Base-by-base conservation (phyloP, 2,329 filamentous ascomycete genomes). In the Microcyclosporella mali region DNA sequence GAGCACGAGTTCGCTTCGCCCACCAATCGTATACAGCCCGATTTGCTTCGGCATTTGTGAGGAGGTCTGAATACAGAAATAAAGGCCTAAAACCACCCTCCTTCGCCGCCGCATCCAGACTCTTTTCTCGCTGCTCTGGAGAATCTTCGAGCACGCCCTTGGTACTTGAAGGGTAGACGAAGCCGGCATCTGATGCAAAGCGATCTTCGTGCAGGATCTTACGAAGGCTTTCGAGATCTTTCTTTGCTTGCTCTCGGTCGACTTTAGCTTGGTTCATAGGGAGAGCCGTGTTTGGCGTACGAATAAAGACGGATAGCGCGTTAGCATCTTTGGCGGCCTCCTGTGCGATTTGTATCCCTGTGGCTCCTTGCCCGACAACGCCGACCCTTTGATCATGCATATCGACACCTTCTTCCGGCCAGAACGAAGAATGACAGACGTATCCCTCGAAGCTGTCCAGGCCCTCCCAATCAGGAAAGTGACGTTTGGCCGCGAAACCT, bases 201-300 rank as follows among this genome's bases (percentile, higher is more conserved):
- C 35, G 11, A 9, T 37, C 35, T 4, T 2, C 16, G 12, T 37
- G 35, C 7, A 37, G n/a, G 10, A 11, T 16, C 12, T 37, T 19
- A 16, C 19, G 18, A 15, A 37, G 10, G 10, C 18, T 37, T 17
- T 37, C 15, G 35, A 27, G 67, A 66, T 62, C 7, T 59, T 53
- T n/a, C 6, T 15, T 15, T 7, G 35, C 21, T 27, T 37, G 18
- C 25, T 37, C n/a, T 3, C 2, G 19, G 21, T 21, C 29, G 21
- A 37, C 25, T 25, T 14, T 28, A 2, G 14, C 83, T 79, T 0
- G 79, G 78, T 2, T 84, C 55, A 1, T 77, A 75, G 43, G 47
- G 2, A 46, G 25, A 6, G 43, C 43, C 4, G 81, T 66, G 45
- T 84, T 84, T 0, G 81, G 81, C 0, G 80, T 84, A 12, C 81